Evolutionary conservation across 2,329 filamentous ascomycete genomes (phyloP).

Genomic region (Botrytis elliptica): DNA sequence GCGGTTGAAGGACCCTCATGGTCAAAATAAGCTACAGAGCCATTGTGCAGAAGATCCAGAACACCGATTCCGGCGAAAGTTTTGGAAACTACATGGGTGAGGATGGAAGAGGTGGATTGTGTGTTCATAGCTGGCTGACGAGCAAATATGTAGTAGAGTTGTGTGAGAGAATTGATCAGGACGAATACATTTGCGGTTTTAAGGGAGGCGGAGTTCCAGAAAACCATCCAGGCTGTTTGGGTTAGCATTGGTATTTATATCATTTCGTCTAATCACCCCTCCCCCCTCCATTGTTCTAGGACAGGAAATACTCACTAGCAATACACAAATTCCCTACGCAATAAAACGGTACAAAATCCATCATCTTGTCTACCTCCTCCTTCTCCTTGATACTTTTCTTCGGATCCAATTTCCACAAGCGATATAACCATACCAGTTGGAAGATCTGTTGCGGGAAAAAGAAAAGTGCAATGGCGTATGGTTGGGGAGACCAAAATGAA

Average conservation of each 20-base stretch:
- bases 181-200: conserved; percentile 55
- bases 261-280: neutral
- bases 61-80: conserved; percentile 61
- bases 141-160: conserved; percentile 53
- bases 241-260: neutral
- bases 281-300: neutral
- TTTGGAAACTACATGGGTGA: conserved; percentile 58
- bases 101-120: conserved; percentile 49
- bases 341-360: conserved; percentile 56
- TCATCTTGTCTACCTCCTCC: conserved; percentile 48
- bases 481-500: conserved; percentile 58
- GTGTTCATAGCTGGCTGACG: conserved; percentile 51
- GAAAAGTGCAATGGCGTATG: conserved; percentile 58
- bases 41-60: conserved; percentile 59
- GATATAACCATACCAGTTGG: conserved; percentile 57
- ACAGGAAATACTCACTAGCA: conserved; percentile 45
- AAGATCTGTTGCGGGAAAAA: conserved; percentile 62
- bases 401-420: conserved; percentile 50
- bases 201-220: conserved; percentile 56
- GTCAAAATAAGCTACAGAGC: conserved; percentile 54
- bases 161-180: conserved; percentile 52
- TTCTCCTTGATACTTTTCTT: conserved; percentile 42
- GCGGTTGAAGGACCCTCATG: conserved; percentile 46
- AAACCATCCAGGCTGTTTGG: conserved; percentile 55
- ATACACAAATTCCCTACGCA: conserved; percentile 58